Base-by-base conservation (phyloP, 1,139 yeast genomes). In the Torulaspora pretoriensis region DNA sequence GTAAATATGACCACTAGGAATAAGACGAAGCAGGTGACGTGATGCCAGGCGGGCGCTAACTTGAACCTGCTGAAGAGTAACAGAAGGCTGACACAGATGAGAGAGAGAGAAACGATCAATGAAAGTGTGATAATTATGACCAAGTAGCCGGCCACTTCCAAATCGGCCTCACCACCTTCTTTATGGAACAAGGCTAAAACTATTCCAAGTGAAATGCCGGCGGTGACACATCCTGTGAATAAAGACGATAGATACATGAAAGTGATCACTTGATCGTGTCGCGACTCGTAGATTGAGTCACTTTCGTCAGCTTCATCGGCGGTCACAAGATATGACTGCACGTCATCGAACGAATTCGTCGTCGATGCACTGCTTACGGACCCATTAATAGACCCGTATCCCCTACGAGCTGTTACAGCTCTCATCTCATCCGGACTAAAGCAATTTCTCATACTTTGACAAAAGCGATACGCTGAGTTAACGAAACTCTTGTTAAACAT, bases 131-230 rank as follows among this genome's bases (percentile, higher is more conserved):
- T 52, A 29, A 53, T 38, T 23, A 45, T 35, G 1, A 64, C 49
- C 10, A 61, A 38, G 1, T 51, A 23, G 2, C 45, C 50, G 4
- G 51, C 51, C 10, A 55, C 54, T 8, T 57, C 62, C 6, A 61
- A 29, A 22, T 50, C 54, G 16, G 52, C 48, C 9, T 64, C 61
- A 32, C 55, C 57, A 4, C 52, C 24, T 54, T 61, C 42, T 38
- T 51, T 59, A 49, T 60, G 55, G 53, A 73, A 70, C 13, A 63
- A 30, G 1, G 70, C 63, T 7, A 69, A 53, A 7, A 75, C 65
- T 26, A 74, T 71, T 1, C 79, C 77, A 22, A 75, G 59, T 2
- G 77, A 68, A 23, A 76, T 65, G 4, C 75, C 74, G 1, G 75
- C 67, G n/a, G 72, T 68, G 3, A 77, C 56, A 10, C 72, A 68